phyloP scores from a whole-genome alignment of 1,284 basidiomycete species.

The Phellinidium pouzarii region DNA sequence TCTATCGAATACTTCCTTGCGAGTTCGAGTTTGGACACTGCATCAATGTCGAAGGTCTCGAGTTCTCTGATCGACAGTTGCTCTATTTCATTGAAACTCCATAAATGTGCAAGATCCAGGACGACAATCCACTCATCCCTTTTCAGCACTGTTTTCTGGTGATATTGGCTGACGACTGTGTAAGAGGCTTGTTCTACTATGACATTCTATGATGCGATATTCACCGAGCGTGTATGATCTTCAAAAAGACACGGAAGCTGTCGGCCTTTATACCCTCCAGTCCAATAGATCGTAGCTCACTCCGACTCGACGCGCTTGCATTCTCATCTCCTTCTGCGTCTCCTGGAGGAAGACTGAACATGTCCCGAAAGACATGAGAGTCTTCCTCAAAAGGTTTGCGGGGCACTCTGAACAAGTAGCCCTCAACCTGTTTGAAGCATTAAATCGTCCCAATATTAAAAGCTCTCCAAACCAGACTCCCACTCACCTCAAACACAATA shows the following conservation, averaged over 20 bases:
- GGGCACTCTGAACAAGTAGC: conserved; percentile 1
- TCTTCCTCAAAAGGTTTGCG: conserved; percentile 4
- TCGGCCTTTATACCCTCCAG: background rate
- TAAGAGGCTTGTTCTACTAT: background rate
- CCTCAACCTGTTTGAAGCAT: conserved; percentile 7
- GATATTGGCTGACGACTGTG: background rate
- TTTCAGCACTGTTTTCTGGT: background rate
- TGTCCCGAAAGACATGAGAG: conserved; percentile 5
- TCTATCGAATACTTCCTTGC: conserved; percentile 1
- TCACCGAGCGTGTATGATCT: conserved; percentile 6
- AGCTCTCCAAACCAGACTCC: too few species aligned
- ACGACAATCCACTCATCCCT: conserved; percentile 4
- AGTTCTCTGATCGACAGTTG: background rate
- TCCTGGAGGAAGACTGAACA: conserved; percentile 5
- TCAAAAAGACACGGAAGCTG: conserved; percentile 4
- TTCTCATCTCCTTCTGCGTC: background rate
- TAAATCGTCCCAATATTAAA: too few species aligned
- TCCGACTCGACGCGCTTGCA: too few species aligned
- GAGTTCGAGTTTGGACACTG: background rate
- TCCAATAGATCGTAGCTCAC: too few species aligned
- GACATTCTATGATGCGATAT: background rate
- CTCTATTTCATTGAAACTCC: background rate
- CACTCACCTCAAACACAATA: conserved; percentile 5
- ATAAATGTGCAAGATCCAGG: conserved; percentile 8
- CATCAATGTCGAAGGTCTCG: background rate